Percentiles rank a stretch among this genome's conserved stretches.
These are phyloP conservation scores for Tilletia caries DNA, from an alignment of 1,284 basidiomycete genomes.

Conservation along the genomic window DNA sequence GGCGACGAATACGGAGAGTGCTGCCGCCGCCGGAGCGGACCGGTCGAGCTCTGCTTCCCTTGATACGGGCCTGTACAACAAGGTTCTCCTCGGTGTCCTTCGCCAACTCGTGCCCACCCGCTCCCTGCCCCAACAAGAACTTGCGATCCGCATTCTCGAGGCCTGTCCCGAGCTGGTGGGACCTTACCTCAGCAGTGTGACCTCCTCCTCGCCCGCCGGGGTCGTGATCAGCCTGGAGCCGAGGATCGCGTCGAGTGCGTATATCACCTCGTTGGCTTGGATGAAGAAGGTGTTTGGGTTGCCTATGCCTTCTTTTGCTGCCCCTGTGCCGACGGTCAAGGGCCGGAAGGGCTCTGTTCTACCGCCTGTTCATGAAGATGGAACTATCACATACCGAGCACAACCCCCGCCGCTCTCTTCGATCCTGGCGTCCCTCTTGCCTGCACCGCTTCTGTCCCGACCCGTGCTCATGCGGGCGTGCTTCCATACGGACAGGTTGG, in stretches of 20 bases:
- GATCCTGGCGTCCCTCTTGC: slow-evolving; percentile 58
- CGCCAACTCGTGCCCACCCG: slow-evolving; percentile 74
- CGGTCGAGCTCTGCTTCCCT: background rate
- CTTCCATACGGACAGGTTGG: slow-evolving; percentile 60
- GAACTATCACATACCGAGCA: slow-evolving; percentile 58
- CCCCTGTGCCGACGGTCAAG: background rate
- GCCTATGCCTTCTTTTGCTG: slow-evolving; percentile 62
- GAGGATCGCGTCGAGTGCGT: slow-evolving; percentile 71
- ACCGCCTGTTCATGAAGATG: background rate
- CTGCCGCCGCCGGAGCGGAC: slow-evolving; percentile 46
- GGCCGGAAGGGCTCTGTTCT: too few species aligned
- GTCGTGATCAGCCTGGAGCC: slow-evolving; percentile 76
- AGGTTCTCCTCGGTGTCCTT: slow-evolving; percentile 73
- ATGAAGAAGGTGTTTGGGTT: slow-evolving; percentile 73
- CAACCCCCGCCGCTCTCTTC: slow-evolving; percentile 68
- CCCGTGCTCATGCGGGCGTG: slow-evolving; percentile 70
- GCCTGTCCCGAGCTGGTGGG: slow-evolving; percentile 82
- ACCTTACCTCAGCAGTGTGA: slow-evolving; percentile 59
- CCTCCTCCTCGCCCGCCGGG: slow-evolving; percentile 56
- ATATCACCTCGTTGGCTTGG: slow-evolving; percentile 82
- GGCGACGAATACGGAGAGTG: slow-evolving; percentile 27
- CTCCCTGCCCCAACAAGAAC: slow-evolving; percentile 77
- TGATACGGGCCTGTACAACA: slow-evolving; percentile 64
- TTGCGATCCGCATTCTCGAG: slow-evolving; percentile 71
- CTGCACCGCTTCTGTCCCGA: slow-evolving; percentile 29